Conservation (phyloP, 768 basidiomycete species). For the Collybia sordida region DNA sequence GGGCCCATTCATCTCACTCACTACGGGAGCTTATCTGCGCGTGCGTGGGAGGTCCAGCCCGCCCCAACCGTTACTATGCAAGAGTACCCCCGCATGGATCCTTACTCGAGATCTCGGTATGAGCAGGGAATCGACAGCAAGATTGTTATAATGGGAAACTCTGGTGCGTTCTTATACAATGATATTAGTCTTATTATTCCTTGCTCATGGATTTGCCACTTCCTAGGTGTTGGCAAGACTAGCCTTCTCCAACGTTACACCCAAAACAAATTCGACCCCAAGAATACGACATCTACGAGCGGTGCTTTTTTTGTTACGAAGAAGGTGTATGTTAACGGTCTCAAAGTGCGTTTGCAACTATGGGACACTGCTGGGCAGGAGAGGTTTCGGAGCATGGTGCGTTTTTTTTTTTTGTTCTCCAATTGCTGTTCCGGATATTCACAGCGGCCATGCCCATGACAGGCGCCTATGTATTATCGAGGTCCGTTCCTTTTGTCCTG, state of each 20-base stretch:
- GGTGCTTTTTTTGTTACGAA: conserved; percentile 94
- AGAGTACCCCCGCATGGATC: conserved; percentile 61
- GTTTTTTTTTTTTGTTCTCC: conserved; percentile 23
- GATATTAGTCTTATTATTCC: conserved; percentile 2
- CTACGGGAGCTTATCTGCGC: conserved; percentile 17
- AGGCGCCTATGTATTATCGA: conserved; percentile 98
- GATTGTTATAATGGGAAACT: conserved; percentile 93
- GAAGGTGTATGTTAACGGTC: conserved; percentile 82
- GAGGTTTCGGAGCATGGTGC: conserved; percentile 86
- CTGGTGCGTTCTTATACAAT: conserved; percentile 29
- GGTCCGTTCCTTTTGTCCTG: conserved; percentile 29
- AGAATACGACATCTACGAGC: conserved; percentile 87
- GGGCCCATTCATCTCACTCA: conserved; percentile 26
- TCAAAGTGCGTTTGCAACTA: conserved; percentile 83
- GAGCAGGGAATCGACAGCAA: conserved; percentile 91
- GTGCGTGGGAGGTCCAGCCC: conserved; percentile 16
- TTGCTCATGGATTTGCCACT: conserved; percentile 8
- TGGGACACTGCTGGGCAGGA: conserved; percentile 97
- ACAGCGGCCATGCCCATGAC: conserved; percentile 15
- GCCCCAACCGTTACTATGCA: conserved; percentile 41
- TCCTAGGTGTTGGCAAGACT: conserved; percentile 88
- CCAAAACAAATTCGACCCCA: conserved; percentile 86
- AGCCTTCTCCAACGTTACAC: conserved; percentile 89
- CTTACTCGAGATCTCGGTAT: conserved; percentile 66
- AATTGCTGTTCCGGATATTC: conserved; percentile 7